Conservation (phyloP, 31 red algal species). For the Porphyra umbilicalis region DNA sequence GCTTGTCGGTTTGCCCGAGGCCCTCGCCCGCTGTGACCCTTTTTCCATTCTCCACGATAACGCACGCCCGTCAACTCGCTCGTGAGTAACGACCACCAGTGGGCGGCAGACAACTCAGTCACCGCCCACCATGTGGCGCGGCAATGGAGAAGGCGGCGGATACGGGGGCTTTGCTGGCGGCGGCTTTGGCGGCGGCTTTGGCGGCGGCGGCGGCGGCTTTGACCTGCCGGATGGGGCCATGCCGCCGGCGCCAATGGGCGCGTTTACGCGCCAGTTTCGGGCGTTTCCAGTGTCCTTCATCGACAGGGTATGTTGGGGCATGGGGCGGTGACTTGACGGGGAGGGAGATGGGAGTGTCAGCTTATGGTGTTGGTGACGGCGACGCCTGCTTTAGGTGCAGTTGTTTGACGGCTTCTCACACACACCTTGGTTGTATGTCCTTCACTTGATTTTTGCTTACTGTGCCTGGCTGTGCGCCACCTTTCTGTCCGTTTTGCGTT, state of each 20-base stretch:
- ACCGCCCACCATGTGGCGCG: conserved; percentile 58
- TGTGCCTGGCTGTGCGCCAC: background rate
- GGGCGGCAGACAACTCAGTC: no score
- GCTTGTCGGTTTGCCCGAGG: no score
- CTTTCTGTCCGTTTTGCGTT: background rate
- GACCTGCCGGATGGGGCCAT: conserved; percentile 26
- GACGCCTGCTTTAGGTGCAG: background rate
- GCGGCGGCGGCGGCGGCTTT: conserved; percentile 25
- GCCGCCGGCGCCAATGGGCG: conserved; percentile 40
- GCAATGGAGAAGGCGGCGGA: conserved; percentile 17
- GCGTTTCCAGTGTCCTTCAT: conserved; percentile 92
- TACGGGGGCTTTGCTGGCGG: conserved; percentile 26
- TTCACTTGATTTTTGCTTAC: background rate
- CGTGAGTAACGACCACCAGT: no score
- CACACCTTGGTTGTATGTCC: background rate
- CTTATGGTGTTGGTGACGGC: background rate
- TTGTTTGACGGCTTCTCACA: background rate
- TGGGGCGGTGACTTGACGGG: background rate
- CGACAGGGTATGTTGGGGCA: conserved; percentile 18
- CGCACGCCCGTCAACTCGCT: no score
- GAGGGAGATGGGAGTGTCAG: background rate
- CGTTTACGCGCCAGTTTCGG: conserved; percentile 74
- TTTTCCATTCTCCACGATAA: no score
- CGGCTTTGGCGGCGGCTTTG: background rate
- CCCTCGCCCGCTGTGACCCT: no score